Evolutionary conservation across 495 filamentous ascomycete genomes (phyloP).

Genomic region (Stereocaulon alpinum): DNA sequence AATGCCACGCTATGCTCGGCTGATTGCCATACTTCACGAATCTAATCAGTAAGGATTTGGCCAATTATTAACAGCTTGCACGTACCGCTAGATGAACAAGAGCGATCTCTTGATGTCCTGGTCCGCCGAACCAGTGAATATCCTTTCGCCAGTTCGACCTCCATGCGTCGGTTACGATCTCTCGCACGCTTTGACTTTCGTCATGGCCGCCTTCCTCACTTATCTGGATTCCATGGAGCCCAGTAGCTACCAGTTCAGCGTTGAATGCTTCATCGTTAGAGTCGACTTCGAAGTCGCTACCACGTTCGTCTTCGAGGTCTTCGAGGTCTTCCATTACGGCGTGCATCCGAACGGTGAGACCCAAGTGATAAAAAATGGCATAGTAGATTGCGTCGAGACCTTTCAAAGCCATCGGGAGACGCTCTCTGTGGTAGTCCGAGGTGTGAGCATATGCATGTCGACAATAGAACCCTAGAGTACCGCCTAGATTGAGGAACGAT

Average conservation of each 20-base stretch:
- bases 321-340: conserved; percentile 7
- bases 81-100: neutral
- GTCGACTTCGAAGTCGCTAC: neutral
- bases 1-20: neutral
- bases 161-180: neutral
- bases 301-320: neutral
- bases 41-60: too few relatives aligned
- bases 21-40: neutral
- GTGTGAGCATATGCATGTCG: conserved; percentile 28
- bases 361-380: conserved; percentile 1
- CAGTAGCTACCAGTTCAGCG: neutral
- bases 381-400: conserved; percentile 18
- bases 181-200: neutral
- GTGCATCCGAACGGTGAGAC: neutral
- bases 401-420: conserved; percentile 20
- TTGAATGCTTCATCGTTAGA: neutral
- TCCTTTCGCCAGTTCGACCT: neutral
- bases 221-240: neutral
- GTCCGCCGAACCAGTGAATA: conserved; percentile 2
- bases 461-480: conserved; percentile 29
- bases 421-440: neutral
- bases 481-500: neutral
- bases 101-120: neutral
- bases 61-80: too few relatives aligned
- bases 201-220: neutral